Evolutionary conservation across 345 rosid genomes (phyloP).

Genomic region (Pugionium cornutum): DNA sequence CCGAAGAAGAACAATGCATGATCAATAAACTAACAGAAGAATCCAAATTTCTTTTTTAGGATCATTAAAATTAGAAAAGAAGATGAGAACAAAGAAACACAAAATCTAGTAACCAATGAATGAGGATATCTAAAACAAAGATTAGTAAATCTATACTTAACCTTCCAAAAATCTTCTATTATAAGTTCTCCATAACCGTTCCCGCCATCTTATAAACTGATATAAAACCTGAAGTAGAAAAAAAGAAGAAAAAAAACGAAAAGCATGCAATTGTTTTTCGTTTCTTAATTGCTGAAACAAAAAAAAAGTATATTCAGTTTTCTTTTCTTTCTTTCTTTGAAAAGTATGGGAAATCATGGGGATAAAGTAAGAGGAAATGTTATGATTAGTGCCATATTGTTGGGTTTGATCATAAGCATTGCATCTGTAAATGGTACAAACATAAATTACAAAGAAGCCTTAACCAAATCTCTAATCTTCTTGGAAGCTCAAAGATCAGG

Average conservation of each 20-base stretch:
- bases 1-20: neutral
- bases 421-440: constrained; percentile 40
- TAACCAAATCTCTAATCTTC: constrained; percentile 70
- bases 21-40: constrained; percentile 17
- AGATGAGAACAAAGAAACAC: neutral
- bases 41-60: constrained; percentile 18
- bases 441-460: constrained; percentile 69
- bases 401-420: constrained; percentile 40
- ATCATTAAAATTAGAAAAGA: constrained; percentile 21
- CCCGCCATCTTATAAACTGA: neutral
- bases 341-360: constrained; percentile 34
- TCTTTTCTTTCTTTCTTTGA: neutral
- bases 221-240: constrained; percentile 16
- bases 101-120: constrained; percentile 22
- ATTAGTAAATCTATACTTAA: constrained; percentile 44
- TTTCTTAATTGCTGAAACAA: constrained; percentile 33
- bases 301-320: neutral
- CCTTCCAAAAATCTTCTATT: constrained; percentile 24
- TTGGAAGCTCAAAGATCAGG: constrained; percentile 94
- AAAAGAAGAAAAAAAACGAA: constrained; percentile 37
- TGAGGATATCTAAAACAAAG: constrained; percentile 19
- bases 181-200: constrained; percentile 22
- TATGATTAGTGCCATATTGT: constrained; percentile 39
- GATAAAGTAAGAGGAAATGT: constrained; percentile 20
- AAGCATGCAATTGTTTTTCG: constrained; percentile 44